Evolutionary conservation across 371 early-diverging fungal genomes (phyloP), one percentile per base, ranked within the genome.

Genomic region (Scutellospora calospora): DNA sequence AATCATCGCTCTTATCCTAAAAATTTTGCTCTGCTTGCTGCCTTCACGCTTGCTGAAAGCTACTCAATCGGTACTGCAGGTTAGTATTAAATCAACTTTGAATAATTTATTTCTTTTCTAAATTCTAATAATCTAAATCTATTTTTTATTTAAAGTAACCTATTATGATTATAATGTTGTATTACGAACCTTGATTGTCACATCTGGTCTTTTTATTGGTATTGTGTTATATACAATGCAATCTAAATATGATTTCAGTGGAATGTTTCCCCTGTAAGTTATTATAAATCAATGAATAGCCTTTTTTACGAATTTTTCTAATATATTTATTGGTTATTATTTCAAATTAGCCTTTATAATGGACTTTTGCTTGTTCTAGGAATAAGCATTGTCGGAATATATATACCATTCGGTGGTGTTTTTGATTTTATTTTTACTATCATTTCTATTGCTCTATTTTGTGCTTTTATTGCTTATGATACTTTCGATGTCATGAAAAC

Each of bases 161-260:
- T 88, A 89, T 78, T 91, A 90, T 83, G 86, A 89, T 22, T 80
- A 86, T 57, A 71, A 22, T 9, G 80, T 91, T 45, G 96, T 96
- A 20, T 84, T 94, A 27, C 93, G 95, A 81, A 95, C 96, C 0
- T 83, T 94, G 75, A 80, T 93, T 6, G 88, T 96, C 27, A 95
- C 95, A 1, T 85, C 92, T 38, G 92, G 91, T 16, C 84, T 96
- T 52, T 94, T 94, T 87, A 81, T 93, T 66, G 92, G 86, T 9
- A 83, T 96, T 69, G 95, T 95, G 3, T 78, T 94, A n/a, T 94
- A 94, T 81, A 93, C 95, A 0, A 60, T 94, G 49, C 94, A 95
- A 83, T 89, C 92, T 0, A 89, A 92, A 84, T 91, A 89, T 82
- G 94, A 94, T 83, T 95, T 95, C 81, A 88, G 88, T 35, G 91